These are phyloP conservation scores for Lojkania enalia DNA, from an alignment of 2,329 filamentous ascomycete genomes.

Conservation along the genomic window DNA sequence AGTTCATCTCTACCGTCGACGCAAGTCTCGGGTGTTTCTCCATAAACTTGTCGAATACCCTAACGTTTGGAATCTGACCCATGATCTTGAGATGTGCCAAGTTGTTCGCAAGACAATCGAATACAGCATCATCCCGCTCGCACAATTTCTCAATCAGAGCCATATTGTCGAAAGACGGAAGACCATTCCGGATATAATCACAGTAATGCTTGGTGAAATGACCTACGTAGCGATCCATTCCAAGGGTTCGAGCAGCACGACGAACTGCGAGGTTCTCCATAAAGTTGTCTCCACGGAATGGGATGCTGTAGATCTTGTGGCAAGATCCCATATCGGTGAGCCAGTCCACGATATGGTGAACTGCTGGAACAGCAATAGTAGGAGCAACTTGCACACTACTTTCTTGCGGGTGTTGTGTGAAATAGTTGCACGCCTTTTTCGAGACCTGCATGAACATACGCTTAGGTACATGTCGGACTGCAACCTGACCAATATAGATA, in stretches of 20 bases:
- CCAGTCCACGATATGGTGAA: constrained; percentile 24
- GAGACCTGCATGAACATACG: constrained; percentile 36
- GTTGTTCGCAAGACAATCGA: constrained; percentile 34
- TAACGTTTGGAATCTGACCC: constrained; percentile 1
- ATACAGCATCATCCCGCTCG: constrained; percentile 30
- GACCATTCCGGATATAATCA: constrained; percentile 27
- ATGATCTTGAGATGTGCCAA: constrained; percentile 17
- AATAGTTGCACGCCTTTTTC: constrained; percentile 23
- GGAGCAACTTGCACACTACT: constrained; percentile 18
- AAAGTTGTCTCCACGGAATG: constrained; percentile 13
- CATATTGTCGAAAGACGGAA: constrained; percentile 19
- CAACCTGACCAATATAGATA: constrained; percentile 22
- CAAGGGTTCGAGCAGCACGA: constrained; percentile 27
- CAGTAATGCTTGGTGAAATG: constrained; percentile 38
- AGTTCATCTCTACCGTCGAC: neutral
- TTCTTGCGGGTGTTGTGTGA: constrained; percentile 18
- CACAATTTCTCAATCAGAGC: constrained; percentile 20
- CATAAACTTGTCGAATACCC: constrained; percentile 11
- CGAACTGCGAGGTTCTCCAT: constrained; percentile 29
- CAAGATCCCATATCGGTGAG: constrained; percentile 26
- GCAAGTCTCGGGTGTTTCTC: constrained; percentile 1
- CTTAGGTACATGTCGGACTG: constrained; percentile 22
- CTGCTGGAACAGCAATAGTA: constrained; percentile 22
- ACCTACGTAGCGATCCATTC: constrained; percentile 32
- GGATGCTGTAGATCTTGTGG: constrained; percentile 28